A percentile compares a stretch with the other conserved stretches of the same genome.
Conservation (phyloP, 495 filamentous ascomycete species). For the Xylaria venustula region DNA sequence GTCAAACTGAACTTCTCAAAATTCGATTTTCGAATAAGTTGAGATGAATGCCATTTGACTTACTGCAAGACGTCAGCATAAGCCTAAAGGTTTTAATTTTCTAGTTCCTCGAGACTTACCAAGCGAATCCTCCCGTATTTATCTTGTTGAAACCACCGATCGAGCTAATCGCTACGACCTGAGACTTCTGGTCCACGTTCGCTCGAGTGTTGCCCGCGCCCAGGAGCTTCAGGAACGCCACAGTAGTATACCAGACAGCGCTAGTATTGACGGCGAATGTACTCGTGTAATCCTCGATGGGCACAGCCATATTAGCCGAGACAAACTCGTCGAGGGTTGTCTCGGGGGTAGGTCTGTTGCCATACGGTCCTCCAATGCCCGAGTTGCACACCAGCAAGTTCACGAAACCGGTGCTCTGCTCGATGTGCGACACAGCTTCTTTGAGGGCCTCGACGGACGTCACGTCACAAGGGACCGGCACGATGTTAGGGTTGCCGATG, state of each 20-base stretch:
- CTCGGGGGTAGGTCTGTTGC: slow-evolving; percentile 25
- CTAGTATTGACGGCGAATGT: slow-evolving; percentile 61
- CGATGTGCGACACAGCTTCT: slow-evolving; percentile 49
- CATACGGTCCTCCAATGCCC: slow-evolving; percentile 57
- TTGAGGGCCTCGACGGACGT: slow-evolving; percentile 62
- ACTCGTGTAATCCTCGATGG: slow-evolving; percentile 57
- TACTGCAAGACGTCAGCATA: not conserved
- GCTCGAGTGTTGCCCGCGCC: slow-evolving; percentile 59
- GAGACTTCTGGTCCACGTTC: slow-evolving; percentile 53
- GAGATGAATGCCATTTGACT: not conserved
- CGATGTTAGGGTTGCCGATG: slow-evolving; percentile 36
- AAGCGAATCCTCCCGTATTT: slow-evolving; percentile 58
- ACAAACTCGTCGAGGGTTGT: slow-evolving; percentile 52
- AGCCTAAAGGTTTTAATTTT: not conserved
- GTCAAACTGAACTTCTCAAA: not conserved
- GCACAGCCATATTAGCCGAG: slow-evolving; percentile 47
- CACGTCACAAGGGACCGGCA: slow-evolving; percentile 65
- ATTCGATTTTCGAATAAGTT: not conserved
- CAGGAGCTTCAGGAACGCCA: slow-evolving; percentile 63
- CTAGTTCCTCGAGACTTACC: not conserved
- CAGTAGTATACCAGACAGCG: slow-evolving; percentile 59
- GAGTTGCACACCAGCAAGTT: slow-evolving; percentile 69
- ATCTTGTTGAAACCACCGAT: slow-evolving; percentile 59
- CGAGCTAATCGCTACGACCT: slow-evolving; percentile 64
- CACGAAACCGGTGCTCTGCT: slow-evolving; percentile 55